These are phyloP conservation scores for Fusarium citri DNA, from an alignment of 2,329 filamentous ascomycete species.

Conservation along the genomic window DNA sequence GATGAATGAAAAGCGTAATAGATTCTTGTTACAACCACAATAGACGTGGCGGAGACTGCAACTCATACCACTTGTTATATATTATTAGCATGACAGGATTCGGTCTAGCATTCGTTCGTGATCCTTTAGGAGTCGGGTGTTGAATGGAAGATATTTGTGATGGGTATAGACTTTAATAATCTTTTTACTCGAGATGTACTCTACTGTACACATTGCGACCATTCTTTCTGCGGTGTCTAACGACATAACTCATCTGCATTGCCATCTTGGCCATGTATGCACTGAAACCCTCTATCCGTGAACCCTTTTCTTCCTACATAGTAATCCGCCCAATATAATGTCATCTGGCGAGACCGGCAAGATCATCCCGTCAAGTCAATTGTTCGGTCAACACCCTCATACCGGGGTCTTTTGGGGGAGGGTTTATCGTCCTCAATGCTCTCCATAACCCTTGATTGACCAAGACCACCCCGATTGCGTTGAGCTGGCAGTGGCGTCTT, in stretches of 20 bases:
- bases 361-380: conserved; percentile 31
- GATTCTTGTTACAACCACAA: conserved; percentile 37
- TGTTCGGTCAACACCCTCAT: conserved; percentile 50
- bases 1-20: conserved; percentile 45
- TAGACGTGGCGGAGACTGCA: conserved; percentile 39
- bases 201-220: conserved; percentile 1
- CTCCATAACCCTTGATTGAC: conserved; percentile 7
- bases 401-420: conserved; percentile 35
- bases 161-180: conserved; percentile 33
- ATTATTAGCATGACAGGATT: conserved; percentile 23
- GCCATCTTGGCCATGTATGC: neutral
- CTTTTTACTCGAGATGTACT: conserved; percentile 25
- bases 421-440: conserved; percentile 39
- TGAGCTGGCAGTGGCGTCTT: neutral
- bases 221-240: conserved; percentile 7
- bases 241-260: conserved; percentile 3
- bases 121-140: conserved; percentile 27
- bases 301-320: neutral
- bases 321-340: neutral
- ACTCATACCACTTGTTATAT: conserved; percentile 27
- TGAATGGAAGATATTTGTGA: conserved; percentile 19
- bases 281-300: neutral
- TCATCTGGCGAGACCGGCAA: neutral
- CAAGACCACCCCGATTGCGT: conserved; percentile 9
- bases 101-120: conserved; percentile 3